phyloP scores from a whole-genome alignment of 2,329 filamentous ascomycete species.

The Penicillium concentricum region DNA sequence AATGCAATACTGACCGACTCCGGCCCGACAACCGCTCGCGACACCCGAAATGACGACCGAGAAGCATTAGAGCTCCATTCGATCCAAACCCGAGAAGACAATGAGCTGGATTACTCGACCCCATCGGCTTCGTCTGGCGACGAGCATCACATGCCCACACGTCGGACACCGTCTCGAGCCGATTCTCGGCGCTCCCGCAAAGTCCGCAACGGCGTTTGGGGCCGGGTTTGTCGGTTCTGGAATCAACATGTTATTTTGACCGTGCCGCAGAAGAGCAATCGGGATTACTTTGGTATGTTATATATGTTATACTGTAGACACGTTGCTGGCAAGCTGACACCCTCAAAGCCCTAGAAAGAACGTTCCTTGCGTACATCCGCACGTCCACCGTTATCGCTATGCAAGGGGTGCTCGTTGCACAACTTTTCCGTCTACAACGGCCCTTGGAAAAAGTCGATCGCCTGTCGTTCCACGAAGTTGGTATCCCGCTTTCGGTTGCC shows the following conservation, averaged over 20 bases:
- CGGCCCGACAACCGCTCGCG: conserved; percentile 7
- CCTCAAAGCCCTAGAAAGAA: conserved; percentile 66
- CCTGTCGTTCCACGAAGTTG: conserved; percentile 62
- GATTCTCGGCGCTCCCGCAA: conserved; percentile 11
- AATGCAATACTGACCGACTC: conserved; percentile 10
- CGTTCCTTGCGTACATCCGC: conserved; percentile 72
- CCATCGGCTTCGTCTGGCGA: conserved; percentile 35
- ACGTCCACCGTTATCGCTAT: conserved; percentile 68
- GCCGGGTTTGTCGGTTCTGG: conserved; percentile 76
- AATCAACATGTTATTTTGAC: conserved; percentile 54
- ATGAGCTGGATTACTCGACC: conserved; percentile 24
- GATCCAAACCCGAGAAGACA: conserved; percentile 31
- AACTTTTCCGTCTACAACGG: conserved; percentile 63
- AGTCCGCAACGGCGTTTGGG: conserved; percentile 53
- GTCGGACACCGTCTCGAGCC: conserved; percentile 25
- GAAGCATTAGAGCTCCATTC: conserved; percentile 32
- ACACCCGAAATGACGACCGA: conserved; percentile 5
- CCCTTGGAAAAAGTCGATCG: conserved; percentile 16
- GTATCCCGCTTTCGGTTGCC: conserved; percentile 55
- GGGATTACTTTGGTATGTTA: conserved; percentile 43
- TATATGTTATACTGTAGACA: conserved; percentile 16
- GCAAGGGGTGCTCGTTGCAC: conserved; percentile 63
- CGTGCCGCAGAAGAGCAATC: conserved; percentile 41
- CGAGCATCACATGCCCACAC: conserved; percentile 29
- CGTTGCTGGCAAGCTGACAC: background rate